phyloP scores from a whole-genome alignment of 108 stramenopile genomes.

The Nitzschia sp. region DNA sequence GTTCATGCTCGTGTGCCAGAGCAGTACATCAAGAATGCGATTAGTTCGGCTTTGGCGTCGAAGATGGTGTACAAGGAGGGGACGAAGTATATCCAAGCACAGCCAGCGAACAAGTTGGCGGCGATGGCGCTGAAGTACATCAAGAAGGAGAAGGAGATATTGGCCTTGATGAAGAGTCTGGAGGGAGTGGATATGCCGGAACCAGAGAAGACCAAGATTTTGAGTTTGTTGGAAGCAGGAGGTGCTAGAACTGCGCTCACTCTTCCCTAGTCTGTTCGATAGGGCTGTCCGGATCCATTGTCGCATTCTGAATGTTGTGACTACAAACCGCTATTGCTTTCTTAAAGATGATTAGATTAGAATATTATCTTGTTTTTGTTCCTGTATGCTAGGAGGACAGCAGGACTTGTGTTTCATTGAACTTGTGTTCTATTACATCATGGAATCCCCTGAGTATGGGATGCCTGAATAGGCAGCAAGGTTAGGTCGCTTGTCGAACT shows the following conservation, averaged over 20 bases:
- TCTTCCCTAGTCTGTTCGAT: constrained; percentile 9
- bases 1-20: constrained; percentile 76
- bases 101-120: constrained; percentile 64
- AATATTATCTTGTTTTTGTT: too few relatives aligned
- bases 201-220: constrained; percentile 64
- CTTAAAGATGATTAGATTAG: too few relatives aligned
- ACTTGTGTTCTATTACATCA: too few relatives aligned
- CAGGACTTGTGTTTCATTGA: too few relatives aligned
- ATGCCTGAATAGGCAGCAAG: constrained; percentile 20
- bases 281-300: too few relatives aligned
- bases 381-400: too few relatives aligned
- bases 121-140: constrained; percentile 74
- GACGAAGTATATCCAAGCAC: constrained; percentile 85
- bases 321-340: too few relatives aligned
- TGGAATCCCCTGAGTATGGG: too few relatives aligned
- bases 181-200: constrained; percentile 56
- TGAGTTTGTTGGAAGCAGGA: constrained; percentile 75
- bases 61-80: constrained; percentile 97
- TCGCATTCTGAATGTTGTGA: too few relatives aligned
- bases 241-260: constrained; percentile 78
- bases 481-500: constrained; percentile 41
- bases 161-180: constrained; percentile 53
- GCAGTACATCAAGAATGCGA: constrained; percentile 93
- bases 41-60: constrained; percentile 87
- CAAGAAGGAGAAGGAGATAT: constrained; percentile 79